Percentiles rank a stretch among this genome's conserved stretches.
phyloP scores from a whole-genome alignment of 2,329 filamentous ascomycete species.

The Graphilbum sp. region DNA sequence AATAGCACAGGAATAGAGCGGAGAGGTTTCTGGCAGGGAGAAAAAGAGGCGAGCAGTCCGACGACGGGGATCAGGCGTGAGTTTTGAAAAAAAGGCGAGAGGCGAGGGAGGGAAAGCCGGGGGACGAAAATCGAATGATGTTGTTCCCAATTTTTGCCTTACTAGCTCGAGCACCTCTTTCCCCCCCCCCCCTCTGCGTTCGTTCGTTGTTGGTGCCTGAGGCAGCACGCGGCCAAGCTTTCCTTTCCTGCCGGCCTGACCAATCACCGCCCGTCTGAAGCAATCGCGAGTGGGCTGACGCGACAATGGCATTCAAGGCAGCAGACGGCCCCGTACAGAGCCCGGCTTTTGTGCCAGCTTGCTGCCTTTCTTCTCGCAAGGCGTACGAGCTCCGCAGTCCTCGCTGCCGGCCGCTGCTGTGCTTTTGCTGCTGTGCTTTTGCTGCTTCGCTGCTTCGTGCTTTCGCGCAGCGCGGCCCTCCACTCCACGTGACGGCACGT shows the following conservation, averaged over 20 bases:
- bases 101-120: constrained; percentile 2
- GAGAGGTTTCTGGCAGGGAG: too few relatives aligned
- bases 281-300: constrained; percentile 5
- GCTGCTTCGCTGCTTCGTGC: too few relatives aligned
- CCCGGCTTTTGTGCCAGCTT: too few relatives aligned
- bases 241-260: background rate
- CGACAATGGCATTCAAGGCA: background rate
- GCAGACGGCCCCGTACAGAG: too few relatives aligned
- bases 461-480: too few relatives aligned
- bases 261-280: constrained; percentile 3
- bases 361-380: too few relatives aligned
- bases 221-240: background rate
- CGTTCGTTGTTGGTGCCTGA: background rate
- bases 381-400: too few relatives aligned
- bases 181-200: background rate
- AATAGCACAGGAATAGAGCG: too few relatives aligned
- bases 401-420: too few relatives aligned
- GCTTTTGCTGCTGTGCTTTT: too few relatives aligned
- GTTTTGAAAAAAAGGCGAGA: background rate
- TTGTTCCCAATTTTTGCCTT: constrained; percentile 8
- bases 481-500: too few relatives aligned
- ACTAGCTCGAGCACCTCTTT: background rate
- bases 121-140: constrained; percentile 12
- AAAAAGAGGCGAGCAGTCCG: background rate
- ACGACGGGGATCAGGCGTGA: background rate